These are phyloP conservation scores for Mycosphaerella sp. DNA, from an alignment of 2,329 filamentous ascomycete species.

Conservation along the genomic window DNA sequence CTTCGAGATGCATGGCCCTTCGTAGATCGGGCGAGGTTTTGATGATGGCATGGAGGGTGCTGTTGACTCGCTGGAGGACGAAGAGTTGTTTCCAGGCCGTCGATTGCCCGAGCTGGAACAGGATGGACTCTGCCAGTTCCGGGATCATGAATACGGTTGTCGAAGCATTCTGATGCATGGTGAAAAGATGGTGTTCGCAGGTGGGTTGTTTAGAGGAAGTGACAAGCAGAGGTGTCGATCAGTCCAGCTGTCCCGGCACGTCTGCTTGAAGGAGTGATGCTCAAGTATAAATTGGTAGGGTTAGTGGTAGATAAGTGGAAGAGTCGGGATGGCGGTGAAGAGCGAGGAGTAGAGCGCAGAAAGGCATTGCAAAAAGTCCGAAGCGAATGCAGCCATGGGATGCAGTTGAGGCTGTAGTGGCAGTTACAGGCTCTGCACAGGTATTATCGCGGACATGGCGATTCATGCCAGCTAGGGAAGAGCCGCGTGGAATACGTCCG, in stretches of 20 bases:
- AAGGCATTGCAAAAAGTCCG: neutral
- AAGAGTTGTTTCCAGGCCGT: constrained; percentile 21
- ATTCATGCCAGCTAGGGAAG: neutral
- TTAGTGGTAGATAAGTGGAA: neutral
- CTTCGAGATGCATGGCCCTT: constrained; percentile 18
- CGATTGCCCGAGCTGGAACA: constrained; percentile 16
- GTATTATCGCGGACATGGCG: constrained; percentile 9
- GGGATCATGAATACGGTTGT: constrained; percentile 18
- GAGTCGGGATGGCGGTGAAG: constrained; percentile 1
- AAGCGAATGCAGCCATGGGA: neutral
- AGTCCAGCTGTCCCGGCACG: neutral
- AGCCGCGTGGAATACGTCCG: neutral
- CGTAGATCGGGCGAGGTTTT: constrained; percentile 17
- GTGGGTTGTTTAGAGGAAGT: constrained; percentile 3
- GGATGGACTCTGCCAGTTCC: constrained; percentile 20
- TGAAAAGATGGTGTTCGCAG: neutral
- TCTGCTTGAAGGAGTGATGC: neutral
- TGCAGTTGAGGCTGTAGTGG: constrained; percentile 2
- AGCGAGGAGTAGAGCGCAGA: neutral
- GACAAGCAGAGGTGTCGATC: neutral
- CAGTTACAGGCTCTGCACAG: constrained; percentile 8
- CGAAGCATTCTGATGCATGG: constrained; percentile 12
- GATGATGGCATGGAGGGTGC: constrained; percentile 17
- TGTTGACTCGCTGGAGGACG: constrained; percentile 18
- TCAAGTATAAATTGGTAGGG: neutral